Conservation (phyloP, 2,329 filamentous ascomycete genomes). For the Talaromyces funiculosus region DNA sequence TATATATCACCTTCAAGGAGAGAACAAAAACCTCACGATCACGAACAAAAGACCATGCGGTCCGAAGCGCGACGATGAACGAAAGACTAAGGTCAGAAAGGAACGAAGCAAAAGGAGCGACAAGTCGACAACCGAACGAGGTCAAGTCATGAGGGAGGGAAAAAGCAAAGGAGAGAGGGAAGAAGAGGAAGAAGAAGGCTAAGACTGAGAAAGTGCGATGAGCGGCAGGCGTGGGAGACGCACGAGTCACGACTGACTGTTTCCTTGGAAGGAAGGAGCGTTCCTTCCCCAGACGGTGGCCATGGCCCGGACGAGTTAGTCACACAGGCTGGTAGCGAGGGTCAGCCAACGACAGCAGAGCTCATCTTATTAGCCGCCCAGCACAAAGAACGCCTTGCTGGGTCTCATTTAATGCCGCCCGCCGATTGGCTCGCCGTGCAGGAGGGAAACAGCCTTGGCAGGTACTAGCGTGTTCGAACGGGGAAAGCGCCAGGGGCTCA, state of each 20-base stretch:
- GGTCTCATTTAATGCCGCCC: neutral
- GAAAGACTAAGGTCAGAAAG: constrained; percentile 25
- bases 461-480: neutral
- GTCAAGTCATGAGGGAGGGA: neutral
- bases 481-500: constrained; percentile 12
- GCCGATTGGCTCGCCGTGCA: neutral
- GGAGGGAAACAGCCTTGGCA: constrained; percentile 5
- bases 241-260: no score
- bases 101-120: constrained; percentile 13
- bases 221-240: neutral
- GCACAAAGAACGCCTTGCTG: constrained; percentile 1
- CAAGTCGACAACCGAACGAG: constrained; percentile 6
- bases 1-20: constrained; percentile 7
- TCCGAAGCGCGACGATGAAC: constrained; percentile 18
- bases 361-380: neutral
- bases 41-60: neutral
- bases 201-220: neutral
- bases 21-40: neutral
- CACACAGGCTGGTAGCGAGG: neutral
- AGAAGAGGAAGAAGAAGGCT: neutral
- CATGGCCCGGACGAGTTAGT: neutral
- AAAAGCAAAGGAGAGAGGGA: neutral
- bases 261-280: no score
- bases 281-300: neutral
- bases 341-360: neutral